Evolutionary conservation across 2,329 filamentous ascomycete species (phyloP), one percentile per base, ranked within the genome.

Genomic region (Alternaria sp.): DNA sequence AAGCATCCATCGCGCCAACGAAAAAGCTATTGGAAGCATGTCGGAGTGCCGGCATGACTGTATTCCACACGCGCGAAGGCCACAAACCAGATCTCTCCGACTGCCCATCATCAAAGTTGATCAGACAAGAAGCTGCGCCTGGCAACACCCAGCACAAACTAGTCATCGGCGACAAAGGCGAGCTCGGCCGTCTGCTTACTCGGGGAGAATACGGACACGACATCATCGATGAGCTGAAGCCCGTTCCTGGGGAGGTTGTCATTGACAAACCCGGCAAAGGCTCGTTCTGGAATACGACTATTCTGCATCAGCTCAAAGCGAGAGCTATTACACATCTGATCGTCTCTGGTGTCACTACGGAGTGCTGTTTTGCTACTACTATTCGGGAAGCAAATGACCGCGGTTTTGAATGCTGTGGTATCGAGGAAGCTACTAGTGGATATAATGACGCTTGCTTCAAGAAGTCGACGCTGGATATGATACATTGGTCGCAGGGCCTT

Each of bases 231-330:
- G 86, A 86, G 67, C 77, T 88, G 45, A 79, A 77, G 51, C 86
- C 86, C 1, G 68, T 81, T 36, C 82, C 85, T 3, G 83, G 82
- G 13, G 86, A 88, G 73, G 76, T 83, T 1, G 81, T 88, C 4
- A 83, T 89, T 47, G 86, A 88, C 72, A 88, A 88, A 74, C 84
- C 85, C 3, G 86, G 86, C 9, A 88, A 88, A 71, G 86, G 87
- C 13, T 84, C 84, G 3, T 89, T 88, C 69, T 89, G 85, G 85
- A 83, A 84, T 32, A 89, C 87, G 1, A 77, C 78, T 25, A 77
- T 89, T 6, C 81, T 88, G 67, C 83, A 86, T 60, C 79, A 82
- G 21, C 76, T 89, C 50, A 81, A 87, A 62, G 84, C 85, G 23
- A 79, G 83, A 66, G 86, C 84, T 1, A 85, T 89, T 59, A 89